phyloP scores from a whole-genome alignment of 2,329 filamentous ascomycete species.

The Arachnomyces sp. region DNA sequence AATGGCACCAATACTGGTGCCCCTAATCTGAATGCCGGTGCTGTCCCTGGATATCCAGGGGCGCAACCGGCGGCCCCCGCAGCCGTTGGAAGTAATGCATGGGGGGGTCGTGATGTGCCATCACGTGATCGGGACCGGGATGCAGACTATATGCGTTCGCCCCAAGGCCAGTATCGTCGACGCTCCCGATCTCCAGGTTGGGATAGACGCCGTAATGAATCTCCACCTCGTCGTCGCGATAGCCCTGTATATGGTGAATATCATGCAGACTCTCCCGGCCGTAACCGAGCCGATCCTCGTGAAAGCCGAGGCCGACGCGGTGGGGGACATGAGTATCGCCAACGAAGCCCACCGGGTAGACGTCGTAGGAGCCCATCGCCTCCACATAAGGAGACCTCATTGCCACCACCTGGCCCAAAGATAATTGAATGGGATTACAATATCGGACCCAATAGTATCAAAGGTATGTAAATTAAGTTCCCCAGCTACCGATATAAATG shows the following conservation, averaged over 20 bases:
- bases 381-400: constrained; percentile 33
- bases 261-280: constrained; percentile 60
- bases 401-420: constrained; percentile 53
- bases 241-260: constrained; percentile 69
- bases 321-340: constrained; percentile 63
- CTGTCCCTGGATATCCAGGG: constrained; percentile 43
- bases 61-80: constrained; percentile 12
- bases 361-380: constrained; percentile 59
- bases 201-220: constrained; percentile 60
- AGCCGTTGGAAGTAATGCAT: constrained; percentile 7
- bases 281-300: constrained; percentile 51
- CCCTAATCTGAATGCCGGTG: constrained; percentile 28
- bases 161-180: constrained; percentile 54
- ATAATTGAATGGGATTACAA: constrained; percentile 71
- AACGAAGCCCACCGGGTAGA: constrained; percentile 72
- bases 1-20: constrained; percentile 25
- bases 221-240: constrained; percentile 54
- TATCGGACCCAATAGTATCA: constrained; percentile 71
- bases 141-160: constrained; percentile 56
- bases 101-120: constrained; percentile 29
- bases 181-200: constrained; percentile 74
- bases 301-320: constrained; percentile 46
- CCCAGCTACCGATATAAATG: constrained; percentile 3
- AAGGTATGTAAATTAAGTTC: constrained; percentile 42
- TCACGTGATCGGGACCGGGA: constrained; percentile 49